A percentile compares a stretch with the other conserved stretches of the same genome.
These are phyloP conservation scores for Penstemon barbatus DNA, from an alignment of 257 asterid genomes.

Conservation along the genomic window DNA sequence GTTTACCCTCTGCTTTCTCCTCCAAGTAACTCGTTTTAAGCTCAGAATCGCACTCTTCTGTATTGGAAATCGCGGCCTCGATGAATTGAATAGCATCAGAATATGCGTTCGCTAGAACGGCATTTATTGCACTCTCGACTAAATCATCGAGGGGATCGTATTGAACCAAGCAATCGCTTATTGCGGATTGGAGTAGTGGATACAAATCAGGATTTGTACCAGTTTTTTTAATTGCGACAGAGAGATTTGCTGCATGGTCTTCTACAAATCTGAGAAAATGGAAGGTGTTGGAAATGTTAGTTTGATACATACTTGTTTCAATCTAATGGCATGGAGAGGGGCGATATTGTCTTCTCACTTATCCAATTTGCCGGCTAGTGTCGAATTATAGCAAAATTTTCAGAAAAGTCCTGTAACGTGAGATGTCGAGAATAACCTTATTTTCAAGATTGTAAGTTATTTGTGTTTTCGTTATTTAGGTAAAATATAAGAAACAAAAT, in stretches of 20 bases:
- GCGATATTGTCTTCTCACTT: too few species aligned
- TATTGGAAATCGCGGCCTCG: conserved; percentile 39
- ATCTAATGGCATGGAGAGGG: too few species aligned
- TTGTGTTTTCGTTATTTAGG: too few species aligned
- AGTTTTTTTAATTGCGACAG: conserved; percentile 18
- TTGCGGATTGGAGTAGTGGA: conserved; percentile 43
- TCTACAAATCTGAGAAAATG: conserved; percentile 32
- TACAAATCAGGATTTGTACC: conserved; percentile 15
- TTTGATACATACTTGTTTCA: too few species aligned
- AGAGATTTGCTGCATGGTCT: conserved; percentile 35
- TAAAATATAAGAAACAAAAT: too few species aligned
- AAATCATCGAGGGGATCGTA: conserved; percentile 53
- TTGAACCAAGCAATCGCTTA: conserved; percentile 53
- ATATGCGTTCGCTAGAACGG: conserved; percentile 18
- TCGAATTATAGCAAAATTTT: too few species aligned
- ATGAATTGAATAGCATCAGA: conserved; percentile 37
- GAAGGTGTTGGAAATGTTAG: not conserved
- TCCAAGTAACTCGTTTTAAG: conserved; percentile 21
- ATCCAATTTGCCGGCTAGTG: too few species aligned
- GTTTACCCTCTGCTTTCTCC: conserved; percentile 23
- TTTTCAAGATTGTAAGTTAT: too few species aligned
- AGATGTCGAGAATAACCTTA: too few species aligned
- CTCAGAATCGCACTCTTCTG: conserved; percentile 36
- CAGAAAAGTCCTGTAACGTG: too few species aligned
- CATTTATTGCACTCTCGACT: conserved; percentile 47